Evolutionary conservation across 441 rosid species (phyloP), one percentile per base, ranked within the genome.

Genomic region (Geranium incanum): DNA sequence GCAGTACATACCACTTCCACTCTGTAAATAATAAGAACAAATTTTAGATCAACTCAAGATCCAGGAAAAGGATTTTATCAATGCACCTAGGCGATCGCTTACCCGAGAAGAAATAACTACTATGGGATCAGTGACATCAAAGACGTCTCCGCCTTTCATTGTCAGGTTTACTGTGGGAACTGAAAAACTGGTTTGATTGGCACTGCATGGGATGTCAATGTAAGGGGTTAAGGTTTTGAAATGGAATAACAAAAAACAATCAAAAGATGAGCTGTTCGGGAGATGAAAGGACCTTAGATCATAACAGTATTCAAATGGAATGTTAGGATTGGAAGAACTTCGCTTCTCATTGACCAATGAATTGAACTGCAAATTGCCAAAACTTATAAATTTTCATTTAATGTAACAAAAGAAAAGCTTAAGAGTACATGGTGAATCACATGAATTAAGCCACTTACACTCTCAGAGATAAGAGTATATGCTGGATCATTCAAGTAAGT

Each of bases 291-390:
- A 94, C 97, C 97, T 81, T 48, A 86, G 73, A 8, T 83, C 81
- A 71, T 90, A 90, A 75, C 99, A 94, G 69, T 88, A 92, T 67
- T 88, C 93, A 63, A 94, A 94, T 60, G 97, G 99, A 8, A 92
- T 48, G 1, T 69, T 69, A 0, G 84, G 6, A 71, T 63, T 69
- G 2, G 75, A 52, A 33, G 84, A 50, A 71, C 77, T 71, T 38
- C 94, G 90, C 36, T 73, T 81, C 74, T 87, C 91, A 38, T 78
- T 28, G 36, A 84, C 89, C 66, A 63, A 6, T 60, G 76, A 78
- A 59, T 91, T 84, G 82, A 93, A 91, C 99, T 92, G 91, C 75
- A 81, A 70, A 74, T 72, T 48, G 50, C 36, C 69, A 74, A 23
- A 69, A 71, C 66, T 19, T 11, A 50, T 48, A 36, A 70, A 43